A percentile compares a stretch with the other conserved stretches of the same genome.
These are phyloP conservation scores for Curvularia sp. DNA, from an alignment of 2,329 filamentous ascomycete species.

Conservation along the genomic window DNA sequence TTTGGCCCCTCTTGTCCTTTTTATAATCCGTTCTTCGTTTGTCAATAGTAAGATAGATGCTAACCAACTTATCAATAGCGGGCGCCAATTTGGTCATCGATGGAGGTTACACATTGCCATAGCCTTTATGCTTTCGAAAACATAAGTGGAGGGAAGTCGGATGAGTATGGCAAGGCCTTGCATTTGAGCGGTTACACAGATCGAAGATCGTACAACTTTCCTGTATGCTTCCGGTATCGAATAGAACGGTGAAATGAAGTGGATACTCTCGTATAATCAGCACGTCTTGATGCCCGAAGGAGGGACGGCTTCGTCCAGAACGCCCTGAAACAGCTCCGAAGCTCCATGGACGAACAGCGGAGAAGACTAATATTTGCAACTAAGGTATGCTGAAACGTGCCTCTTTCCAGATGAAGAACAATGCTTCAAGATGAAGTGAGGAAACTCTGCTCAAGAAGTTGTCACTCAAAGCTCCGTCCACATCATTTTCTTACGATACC, in stretches of 20 bases:
- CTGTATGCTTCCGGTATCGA: background rate
- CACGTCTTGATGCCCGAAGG: background rate
- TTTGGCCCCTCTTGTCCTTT: background rate
- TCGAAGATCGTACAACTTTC: background rate
- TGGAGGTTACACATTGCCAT: slow-evolving; percentile 3
- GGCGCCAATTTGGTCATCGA: slow-evolving; percentile 7
- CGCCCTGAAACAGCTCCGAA: background rate
- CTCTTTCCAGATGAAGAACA: background rate
- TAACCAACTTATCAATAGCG: background rate
- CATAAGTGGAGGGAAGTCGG: too few species aligned
- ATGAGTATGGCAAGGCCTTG: background rate
- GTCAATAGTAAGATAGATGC: background rate
- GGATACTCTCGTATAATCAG: background rate
- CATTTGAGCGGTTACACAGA: background rate
- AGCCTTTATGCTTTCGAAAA: background rate
- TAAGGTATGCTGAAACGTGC: background rate
- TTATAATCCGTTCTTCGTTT: too few species aligned
- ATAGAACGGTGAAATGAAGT: background rate
- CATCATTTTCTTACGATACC: background rate
- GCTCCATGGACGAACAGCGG: background rate
- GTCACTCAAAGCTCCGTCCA: background rate
- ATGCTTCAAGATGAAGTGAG: background rate
- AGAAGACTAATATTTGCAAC: background rate
- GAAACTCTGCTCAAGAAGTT: background rate
- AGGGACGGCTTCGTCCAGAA: background rate